Evolutionary conservation across 805 yeast genomes (phyloP).

Genomic region (Starmerella tilneyi): DNA sequence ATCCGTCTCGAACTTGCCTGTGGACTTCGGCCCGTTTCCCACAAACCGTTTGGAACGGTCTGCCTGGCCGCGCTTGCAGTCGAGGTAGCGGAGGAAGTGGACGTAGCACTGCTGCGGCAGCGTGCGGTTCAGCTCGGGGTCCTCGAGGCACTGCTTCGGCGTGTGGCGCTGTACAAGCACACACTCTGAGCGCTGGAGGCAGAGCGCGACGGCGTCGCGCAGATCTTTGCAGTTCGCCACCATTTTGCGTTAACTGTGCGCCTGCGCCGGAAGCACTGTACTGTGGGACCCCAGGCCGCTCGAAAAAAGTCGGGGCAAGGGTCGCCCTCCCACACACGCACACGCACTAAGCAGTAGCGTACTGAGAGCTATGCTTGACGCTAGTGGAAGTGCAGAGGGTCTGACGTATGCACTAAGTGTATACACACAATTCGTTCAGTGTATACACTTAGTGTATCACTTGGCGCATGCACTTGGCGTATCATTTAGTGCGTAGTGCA

Average conservation of each 20-base stretch:
- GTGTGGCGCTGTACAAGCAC: conserved; percentile 81
- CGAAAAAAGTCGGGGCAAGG: no score
- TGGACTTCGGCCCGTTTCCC: conserved; percentile 87
- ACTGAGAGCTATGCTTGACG: no score
- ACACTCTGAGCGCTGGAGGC: conserved; percentile 93
- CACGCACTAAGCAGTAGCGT: no score
- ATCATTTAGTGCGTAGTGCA: not conserved
- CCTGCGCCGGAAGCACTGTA: no score
- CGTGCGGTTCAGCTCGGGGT: conserved; percentile 64
- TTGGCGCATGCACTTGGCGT: not conserved
- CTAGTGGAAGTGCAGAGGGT: no score
- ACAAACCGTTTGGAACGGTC: conserved; percentile 81
- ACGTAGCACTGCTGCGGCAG: conserved; percentile 83
- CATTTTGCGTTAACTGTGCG: conserved; percentile 18
- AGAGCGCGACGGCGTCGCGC: conserved; percentile 86
- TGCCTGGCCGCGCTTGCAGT: conserved; percentile 81
- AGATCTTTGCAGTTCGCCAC: conserved; percentile 77
- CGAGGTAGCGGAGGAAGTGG: conserved; percentile 73
- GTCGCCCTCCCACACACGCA: no score
- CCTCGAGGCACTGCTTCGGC: conserved; percentile 75
- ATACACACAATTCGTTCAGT: no score
- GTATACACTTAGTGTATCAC: no score
- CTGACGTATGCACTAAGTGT: no score
- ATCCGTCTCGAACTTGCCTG: conserved; percentile 86
- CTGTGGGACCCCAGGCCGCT: no score